Percentiles rank a stretch among this genome's conserved stretches.
These are phyloP conservation scores for Amanita polypyramis DNA, from an alignment of 768 basidiomycete species.

Conservation along the genomic window DNA sequence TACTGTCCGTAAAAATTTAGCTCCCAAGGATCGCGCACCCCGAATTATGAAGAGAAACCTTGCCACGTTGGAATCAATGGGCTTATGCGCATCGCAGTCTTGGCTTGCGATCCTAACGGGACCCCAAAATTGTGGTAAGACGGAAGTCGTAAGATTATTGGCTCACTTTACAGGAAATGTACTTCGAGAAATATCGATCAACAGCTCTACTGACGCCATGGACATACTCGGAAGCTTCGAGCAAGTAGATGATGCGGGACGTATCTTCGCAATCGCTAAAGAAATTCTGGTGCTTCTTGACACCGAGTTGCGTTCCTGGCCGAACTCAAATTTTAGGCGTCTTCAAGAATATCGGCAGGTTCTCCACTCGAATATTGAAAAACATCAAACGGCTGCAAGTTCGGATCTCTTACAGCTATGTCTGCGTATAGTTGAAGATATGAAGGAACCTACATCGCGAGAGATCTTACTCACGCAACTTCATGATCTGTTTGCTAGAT, in stretches of 20 bases:
- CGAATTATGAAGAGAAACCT: slow-evolving; percentile 55
- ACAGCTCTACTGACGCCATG: slow-evolving; percentile 81
- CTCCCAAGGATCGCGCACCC: slow-evolving; percentile 27
- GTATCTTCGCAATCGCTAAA: slow-evolving; percentile 26
- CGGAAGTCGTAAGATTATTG: slow-evolving; percentile 54
- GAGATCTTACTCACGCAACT: slow-evolving; percentile 14
- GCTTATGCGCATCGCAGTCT: slow-evolving; percentile 58
- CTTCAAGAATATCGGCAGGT: slow-evolving; percentile 18
- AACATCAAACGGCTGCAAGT: background rate
- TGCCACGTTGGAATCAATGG: slow-evolving; percentile 61
- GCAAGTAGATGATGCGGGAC: slow-evolving; percentile 58
- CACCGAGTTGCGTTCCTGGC: slow-evolving; percentile 22
- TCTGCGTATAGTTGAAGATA: background rate
- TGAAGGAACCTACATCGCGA: slow-evolving; percentile 13
- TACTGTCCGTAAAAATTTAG: slow-evolving; percentile 24
- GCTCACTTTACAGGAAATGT: slow-evolving; percentile 60
- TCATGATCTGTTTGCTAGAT: slow-evolving; percentile 13
- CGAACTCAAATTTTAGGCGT: background rate
- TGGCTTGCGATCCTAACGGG: slow-evolving; percentile 92
- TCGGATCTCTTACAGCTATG: slow-evolving; percentile 5
- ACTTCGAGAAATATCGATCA: slow-evolving; percentile 69
- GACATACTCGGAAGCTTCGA: slow-evolving; percentile 96
- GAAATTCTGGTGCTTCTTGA: slow-evolving; percentile 30
- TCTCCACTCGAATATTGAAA: slow-evolving; percentile 2
- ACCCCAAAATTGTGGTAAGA: slow-evolving; percentile 65